These are phyloP conservation scores for Coix lacrymajobi DNA, from an alignment of 176 grass and related monocot species.

Conservation along the genomic window DNA sequence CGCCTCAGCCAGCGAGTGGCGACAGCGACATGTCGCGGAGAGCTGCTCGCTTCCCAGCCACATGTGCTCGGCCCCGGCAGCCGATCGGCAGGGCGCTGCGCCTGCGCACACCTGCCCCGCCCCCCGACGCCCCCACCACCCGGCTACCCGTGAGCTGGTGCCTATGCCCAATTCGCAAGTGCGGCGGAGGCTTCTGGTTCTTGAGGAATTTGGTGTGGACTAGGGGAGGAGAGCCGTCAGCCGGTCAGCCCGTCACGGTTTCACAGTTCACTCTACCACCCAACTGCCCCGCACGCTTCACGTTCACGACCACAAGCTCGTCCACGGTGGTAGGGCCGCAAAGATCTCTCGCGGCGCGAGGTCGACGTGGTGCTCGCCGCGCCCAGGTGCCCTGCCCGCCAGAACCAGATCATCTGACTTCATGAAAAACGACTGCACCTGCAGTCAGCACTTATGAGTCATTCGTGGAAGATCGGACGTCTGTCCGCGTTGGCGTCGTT, in stretches of 20 bases:
- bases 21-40: background rate
- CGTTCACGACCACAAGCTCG: background rate
- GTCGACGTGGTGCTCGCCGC: background rate
- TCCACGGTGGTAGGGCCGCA: background rate
- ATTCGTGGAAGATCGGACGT: too few relatives aligned
- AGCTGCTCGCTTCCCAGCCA: background rate
- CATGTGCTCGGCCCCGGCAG: too few relatives aligned
- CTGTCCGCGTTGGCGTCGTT: too few relatives aligned
- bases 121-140: background rate
- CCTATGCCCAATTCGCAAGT: background rate
- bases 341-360: background rate
- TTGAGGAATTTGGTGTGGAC: background rate
- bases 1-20: too few relatives aligned
- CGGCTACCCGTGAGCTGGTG: background rate
- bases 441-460: too few relatives aligned
- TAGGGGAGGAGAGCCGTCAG: background rate
- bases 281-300: background rate
- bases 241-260: background rate
- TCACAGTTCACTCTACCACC: too few relatives aligned
- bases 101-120: too few relatives aligned
- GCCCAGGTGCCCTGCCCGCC: background rate
- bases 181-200: conserved; percentile 13
- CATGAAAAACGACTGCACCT: too few relatives aligned
- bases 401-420: too few relatives aligned
- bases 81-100: too few relatives aligned